Evolutionary conservation across 2,329 filamentous ascomycete genomes (phyloP).

Genomic region (Gyromitra esculenta): DNA sequence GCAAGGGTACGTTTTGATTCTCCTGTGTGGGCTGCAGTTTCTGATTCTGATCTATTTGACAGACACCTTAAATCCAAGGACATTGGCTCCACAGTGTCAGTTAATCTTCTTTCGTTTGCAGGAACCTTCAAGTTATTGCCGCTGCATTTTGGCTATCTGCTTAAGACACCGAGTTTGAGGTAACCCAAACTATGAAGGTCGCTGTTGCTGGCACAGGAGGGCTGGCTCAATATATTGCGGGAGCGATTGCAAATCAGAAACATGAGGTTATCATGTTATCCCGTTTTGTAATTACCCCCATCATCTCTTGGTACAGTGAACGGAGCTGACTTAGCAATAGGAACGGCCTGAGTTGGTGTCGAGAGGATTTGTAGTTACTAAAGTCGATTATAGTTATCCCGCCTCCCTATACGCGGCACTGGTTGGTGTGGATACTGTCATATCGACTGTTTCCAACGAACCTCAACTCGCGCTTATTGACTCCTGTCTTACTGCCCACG

Average conservation of each 20-base stretch:
- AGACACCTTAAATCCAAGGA: not conserved
- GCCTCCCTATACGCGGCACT: constrained; percentile 48
- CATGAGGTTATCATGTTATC: constrained; percentile 57
- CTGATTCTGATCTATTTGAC: not conserved
- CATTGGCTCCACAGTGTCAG: not conserved
- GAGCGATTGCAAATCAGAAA: constrained; percentile 50
- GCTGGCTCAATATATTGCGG: constrained; percentile 55
- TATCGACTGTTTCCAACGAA: constrained; percentile 49
- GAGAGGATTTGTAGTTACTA: constrained; percentile 51
- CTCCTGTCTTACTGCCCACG: constrained; percentile 54
- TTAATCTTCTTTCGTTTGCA: not conserved
- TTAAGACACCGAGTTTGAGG: not conserved
- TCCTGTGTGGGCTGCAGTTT: not conserved
- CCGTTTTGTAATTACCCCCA: constrained; percentile 53
- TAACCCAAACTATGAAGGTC: constrained; percentile 49
- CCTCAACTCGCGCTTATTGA: constrained; percentile 56
- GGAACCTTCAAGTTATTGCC: not conserved
- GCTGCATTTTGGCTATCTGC: not conserved
- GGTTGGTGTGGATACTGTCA: constrained; percentile 54
- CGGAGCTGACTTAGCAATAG: constrained; percentile 49
- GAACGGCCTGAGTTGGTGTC: constrained; percentile 50
- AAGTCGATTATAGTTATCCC: constrained; percentile 53
- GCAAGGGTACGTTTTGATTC: constrained; percentile 1
- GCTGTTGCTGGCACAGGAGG: constrained; percentile 56
- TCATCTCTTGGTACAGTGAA: constrained; percentile 4